Percentiles rank a stretch among this genome's conserved stretches.
phyloP scores from a whole-genome alignment of 1,284 basidiomycete genomes.

The Ganoderma sp. region DNA sequence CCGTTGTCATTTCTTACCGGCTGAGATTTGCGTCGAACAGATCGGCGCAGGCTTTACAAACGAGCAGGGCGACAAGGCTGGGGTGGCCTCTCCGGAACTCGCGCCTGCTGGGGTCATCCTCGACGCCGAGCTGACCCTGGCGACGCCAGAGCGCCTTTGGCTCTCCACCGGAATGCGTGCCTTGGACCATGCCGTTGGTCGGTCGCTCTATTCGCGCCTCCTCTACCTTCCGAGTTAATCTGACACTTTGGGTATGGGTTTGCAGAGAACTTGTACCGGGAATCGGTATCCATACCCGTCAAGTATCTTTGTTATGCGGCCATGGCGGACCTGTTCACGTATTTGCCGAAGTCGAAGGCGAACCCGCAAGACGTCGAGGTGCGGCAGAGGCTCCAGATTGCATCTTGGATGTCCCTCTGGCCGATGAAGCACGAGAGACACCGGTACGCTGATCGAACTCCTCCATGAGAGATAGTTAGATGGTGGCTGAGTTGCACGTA shows the following conservation, averaged over 20 bases:
- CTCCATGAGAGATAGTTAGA: no score
- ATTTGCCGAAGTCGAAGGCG: conserved; percentile 68
- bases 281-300: conserved; percentile 59
- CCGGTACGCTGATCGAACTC: conserved; percentile 43
- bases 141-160: conserved; percentile 81
- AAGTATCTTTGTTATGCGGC: conserved; percentile 73
- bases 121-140: conserved; percentile 76
- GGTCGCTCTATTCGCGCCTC: background rate
- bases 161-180: conserved; percentile 79
- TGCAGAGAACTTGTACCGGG: conserved; percentile 73
- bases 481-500: conserved; percentile 32
- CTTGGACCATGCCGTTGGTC: conserved; percentile 79
- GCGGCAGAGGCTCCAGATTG: conserved; percentile 75
- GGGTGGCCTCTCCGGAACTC: conserved; percentile 58
- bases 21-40: conserved; percentile 10
- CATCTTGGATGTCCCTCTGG: conserved; percentile 83
- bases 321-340: conserved; percentile 74
- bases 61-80: conserved; percentile 71
- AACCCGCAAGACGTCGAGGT: conserved; percentile 61
- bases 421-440: conserved; percentile 63
- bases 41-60: conserved; percentile 78
- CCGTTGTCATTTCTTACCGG: background rate
- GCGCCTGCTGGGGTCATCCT: conserved; percentile 76
- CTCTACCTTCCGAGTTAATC: background rate
- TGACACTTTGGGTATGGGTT: no score